Base-by-base conservation (phyloP, 169 alveolate species). In the Plasmodium gaboni region DNA sequence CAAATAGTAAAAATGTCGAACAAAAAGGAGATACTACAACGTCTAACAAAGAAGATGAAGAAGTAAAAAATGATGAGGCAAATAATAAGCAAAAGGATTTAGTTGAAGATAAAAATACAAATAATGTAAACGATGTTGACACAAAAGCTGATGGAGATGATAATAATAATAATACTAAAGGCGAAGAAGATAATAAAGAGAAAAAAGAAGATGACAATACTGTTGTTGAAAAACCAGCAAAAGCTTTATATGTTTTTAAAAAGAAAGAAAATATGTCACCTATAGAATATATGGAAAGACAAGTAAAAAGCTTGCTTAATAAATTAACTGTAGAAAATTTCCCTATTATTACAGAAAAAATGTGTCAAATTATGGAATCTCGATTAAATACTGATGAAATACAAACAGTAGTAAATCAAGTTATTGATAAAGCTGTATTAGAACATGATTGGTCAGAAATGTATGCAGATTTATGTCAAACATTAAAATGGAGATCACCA, bases 401-500 rank as follows among this genome's bases (percentile, higher is more conserved):
- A 15, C 96, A 94, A 46, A 89, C 92, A 10, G 94, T 96, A 4
- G 98, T 93, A 32, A 94, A 90, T 73, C 92, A 93, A 70, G 94
- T 96, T 13, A 76, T 96, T 60, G 93, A 92, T 46, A 97, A 97
- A 87, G 98, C 98, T 9, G 97, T 96, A 19, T 89, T 94, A 59
- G 98, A 96, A 70, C 98, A 97, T 42, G 98, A 97, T 46, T 97
- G 97, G 96, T 95, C 98, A 9, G 98, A 97, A 78, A 97, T 97
- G 98, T 97, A 97, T 70, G 97, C 98, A 0, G 98, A 97, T 87
- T 88, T 97, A 51, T 96, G 98, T 92, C 97, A 95, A 88, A 92
- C 95, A 13, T 89, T 95, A 32, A 88, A 74, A 78, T 95, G 97
- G 97, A 86, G 97, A 15, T 93, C 97, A 3, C 94, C 95, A 22